phyloP scores from a whole-genome alignment of 2,329 filamentous ascomycete genomes.

The Didymella segeticola region DNA sequence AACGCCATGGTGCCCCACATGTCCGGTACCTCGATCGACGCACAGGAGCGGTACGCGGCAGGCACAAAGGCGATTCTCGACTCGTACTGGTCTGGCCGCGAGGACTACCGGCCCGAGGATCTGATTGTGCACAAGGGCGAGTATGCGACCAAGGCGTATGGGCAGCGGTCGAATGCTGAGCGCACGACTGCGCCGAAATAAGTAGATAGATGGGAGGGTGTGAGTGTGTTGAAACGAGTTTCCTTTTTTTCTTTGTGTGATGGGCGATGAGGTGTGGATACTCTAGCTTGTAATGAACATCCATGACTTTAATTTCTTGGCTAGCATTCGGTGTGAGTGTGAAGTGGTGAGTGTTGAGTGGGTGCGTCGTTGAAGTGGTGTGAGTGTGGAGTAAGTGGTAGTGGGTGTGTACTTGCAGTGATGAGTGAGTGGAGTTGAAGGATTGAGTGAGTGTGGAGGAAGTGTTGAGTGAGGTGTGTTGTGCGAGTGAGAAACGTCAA shows the following conservation, averaged over 20 bases:
- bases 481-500: no score
- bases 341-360: no score
- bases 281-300: slow-evolving; percentile 32
- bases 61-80: slow-evolving; percentile 90
- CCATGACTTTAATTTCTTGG: no score
- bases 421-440: no score
- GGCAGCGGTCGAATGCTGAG: slow-evolving; percentile 65
- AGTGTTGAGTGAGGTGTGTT: no score
- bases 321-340: no score
- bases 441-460: no score
- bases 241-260: slow-evolving; percentile 25
- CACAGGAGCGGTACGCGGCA: slow-evolving; percentile 81
- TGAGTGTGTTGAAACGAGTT: slow-evolving; percentile 29
- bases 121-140: slow-evolving; percentile 89
- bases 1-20: slow-evolving; percentile 99
- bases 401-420: no score
- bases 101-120: slow-evolving; percentile 90
- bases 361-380: no score
- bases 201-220: slow-evolving; percentile 17
- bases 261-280: slow-evolving; percentile 15
- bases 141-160: slow-evolving; percentile 95
- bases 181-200: slow-evolving; percentile 22
- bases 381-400: no score
- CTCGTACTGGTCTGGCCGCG: slow-evolving; percentile 84
- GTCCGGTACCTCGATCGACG: slow-evolving; percentile 98